Percentiles rank a stretch among this genome's conserved stretches.
These are phyloP conservation scores for Leccinum disarticulatum DNA, from an alignment of 768 basidiomycete species.

Conservation along the genomic window DNA sequence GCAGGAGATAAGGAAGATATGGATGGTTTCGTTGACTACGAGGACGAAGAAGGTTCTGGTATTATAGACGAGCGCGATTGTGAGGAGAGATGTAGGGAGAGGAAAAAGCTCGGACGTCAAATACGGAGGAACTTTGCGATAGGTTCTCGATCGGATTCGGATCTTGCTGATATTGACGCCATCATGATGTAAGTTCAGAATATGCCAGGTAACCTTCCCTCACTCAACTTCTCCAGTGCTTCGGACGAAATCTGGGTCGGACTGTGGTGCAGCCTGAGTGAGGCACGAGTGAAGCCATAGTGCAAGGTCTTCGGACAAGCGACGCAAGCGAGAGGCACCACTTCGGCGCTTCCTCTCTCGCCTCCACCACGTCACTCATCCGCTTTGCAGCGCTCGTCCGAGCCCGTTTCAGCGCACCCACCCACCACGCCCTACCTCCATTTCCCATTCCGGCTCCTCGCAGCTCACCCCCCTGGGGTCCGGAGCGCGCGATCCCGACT, in stretches of 20 bases:
- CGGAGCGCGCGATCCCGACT: no score
- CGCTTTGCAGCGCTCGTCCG: no score
- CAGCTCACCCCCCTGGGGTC: no score
- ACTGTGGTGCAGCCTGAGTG: no score
- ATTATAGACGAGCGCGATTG: conserved; percentile 74
- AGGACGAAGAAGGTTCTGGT: conserved; percentile 78
- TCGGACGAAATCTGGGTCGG: conserved; percentile 79
- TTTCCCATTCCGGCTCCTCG: no score
- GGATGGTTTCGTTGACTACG: conserved; percentile 76
- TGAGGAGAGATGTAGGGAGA: conserved; percentile 70
- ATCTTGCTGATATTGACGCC: conserved; percentile 77
- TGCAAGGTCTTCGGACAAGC: no score
- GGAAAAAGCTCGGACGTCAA: conserved; percentile 60
- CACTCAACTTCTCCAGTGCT: conserved; percentile 49
- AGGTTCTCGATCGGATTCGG: conserved; percentile 53
- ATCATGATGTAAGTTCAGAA: conserved; percentile 52
- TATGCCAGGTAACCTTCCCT: conserved; percentile 1
- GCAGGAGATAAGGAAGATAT: conserved; percentile 58
- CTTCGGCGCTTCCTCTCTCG: no score
- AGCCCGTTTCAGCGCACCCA: no score
- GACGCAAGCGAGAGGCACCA: no score
- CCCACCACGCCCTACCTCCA: no score
- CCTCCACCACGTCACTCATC: no score
- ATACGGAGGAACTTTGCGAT: conserved; percentile 53
- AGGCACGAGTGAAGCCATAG: no score